A percentile compares a stretch with the other conserved stretches of the same genome.
These are phyloP conservation scores for Monosporascus sp. DNA, from an alignment of 2,329 filamentous ascomycete species.

Conservation along the genomic window DNA sequence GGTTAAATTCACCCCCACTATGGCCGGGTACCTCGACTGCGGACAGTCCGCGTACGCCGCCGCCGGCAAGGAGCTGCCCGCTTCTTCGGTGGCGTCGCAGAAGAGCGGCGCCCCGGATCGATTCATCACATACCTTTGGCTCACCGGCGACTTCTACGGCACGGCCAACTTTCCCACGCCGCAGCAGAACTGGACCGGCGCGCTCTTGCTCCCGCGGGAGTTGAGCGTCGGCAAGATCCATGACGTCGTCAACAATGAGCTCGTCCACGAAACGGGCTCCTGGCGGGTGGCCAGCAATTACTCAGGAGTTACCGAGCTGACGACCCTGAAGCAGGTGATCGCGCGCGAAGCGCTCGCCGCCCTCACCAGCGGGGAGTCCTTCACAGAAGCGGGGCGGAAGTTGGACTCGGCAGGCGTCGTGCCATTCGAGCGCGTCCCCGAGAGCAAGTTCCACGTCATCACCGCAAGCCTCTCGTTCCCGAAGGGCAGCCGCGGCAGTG, in stretches of 20 bases:
- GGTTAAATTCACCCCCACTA: conserved; percentile 32
- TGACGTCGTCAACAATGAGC: conserved; percentile 35
- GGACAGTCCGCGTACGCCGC: conserved; percentile 37
- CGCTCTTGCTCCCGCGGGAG: conserved; percentile 36
- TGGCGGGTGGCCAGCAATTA: conserved; percentile 29
- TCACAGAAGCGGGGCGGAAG: conserved; percentile 18
- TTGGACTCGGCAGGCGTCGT: conserved; percentile 6
- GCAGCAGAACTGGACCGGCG: conserved; percentile 39
- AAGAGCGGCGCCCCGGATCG: conserved; percentile 34
- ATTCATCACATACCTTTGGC: conserved; percentile 36
- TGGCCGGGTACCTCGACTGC: conserved; percentile 36
- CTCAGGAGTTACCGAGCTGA: conserved; percentile 29
- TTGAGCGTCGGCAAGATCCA: conserved; percentile 33
- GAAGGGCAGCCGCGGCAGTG: conserved; percentile 23
- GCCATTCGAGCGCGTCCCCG: conserved; percentile 10
- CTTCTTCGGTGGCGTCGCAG: conserved; percentile 30
- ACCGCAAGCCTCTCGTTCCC: conserved; percentile 32
- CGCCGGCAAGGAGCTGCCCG: conserved; percentile 34
- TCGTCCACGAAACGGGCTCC: conserved; percentile 31
- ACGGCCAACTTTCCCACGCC: conserved; percentile 30
- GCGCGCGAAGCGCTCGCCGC: conserved; percentile 29
- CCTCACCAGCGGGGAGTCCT: conserved; percentile 20
- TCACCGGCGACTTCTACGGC: conserved; percentile 37
- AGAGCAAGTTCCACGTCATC: conserved; percentile 34
- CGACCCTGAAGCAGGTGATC: conserved; percentile 32